These are phyloP conservation scores for Tetrapisispora pingtungensis DNA, from an alignment of 805 yeast species.

Conservation along the genomic window DNA sequence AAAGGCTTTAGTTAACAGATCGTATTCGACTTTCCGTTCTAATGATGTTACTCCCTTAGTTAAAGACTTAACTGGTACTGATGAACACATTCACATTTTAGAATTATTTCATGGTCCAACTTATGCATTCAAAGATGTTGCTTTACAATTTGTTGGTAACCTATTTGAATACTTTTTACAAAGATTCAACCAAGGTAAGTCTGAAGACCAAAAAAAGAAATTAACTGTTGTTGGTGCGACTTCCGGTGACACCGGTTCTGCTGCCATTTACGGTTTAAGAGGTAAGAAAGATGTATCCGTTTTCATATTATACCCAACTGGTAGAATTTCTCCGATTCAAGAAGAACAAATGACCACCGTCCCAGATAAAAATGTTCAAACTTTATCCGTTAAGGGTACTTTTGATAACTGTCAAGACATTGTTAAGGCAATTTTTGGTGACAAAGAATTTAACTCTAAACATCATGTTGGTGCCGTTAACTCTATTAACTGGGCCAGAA, in stretches of 20 bases:
- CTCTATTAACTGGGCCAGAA: slow-evolving; percentile 98
- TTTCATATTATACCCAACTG: slow-evolving; percentile 92
- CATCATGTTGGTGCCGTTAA: slow-evolving; percentile 97
- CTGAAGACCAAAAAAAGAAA: slow-evolving; percentile 54
- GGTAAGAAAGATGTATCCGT: slow-evolving; percentile 97
- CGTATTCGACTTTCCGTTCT: slow-evolving; percentile 89
- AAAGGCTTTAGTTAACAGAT: slow-evolving; percentile 47
- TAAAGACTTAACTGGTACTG: slow-evolving; percentile 42
- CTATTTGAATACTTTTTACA: slow-evolving; percentile 83
- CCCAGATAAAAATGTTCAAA: slow-evolving; percentile 83
- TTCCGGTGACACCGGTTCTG: slow-evolving; percentile 98
- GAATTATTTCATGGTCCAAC: slow-evolving; percentile 99
- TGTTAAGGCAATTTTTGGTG: slow-evolving; percentile 89
- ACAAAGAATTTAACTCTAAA: slow-evolving; percentile 71
- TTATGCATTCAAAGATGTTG: slow-evolving; percentile 97
- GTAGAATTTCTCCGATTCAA: slow-evolving; percentile 94
- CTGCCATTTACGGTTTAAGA: slow-evolving; percentile 95
- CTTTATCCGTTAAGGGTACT: slow-evolving; percentile 88
- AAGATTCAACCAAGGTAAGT: slow-evolving; percentile 53
- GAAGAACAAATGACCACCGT: slow-evolving; percentile 99
- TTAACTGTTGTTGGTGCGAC: slow-evolving; percentile 98
- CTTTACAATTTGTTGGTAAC: slow-evolving; percentile 95
- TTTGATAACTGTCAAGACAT: slow-evolving; percentile 98
- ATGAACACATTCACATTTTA: slow-evolving; percentile 57
- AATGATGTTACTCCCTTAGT: slow-evolving; percentile 79